Conservation (phyloP, 179 eudicot species). For the Beta lomatogona region DNA sequence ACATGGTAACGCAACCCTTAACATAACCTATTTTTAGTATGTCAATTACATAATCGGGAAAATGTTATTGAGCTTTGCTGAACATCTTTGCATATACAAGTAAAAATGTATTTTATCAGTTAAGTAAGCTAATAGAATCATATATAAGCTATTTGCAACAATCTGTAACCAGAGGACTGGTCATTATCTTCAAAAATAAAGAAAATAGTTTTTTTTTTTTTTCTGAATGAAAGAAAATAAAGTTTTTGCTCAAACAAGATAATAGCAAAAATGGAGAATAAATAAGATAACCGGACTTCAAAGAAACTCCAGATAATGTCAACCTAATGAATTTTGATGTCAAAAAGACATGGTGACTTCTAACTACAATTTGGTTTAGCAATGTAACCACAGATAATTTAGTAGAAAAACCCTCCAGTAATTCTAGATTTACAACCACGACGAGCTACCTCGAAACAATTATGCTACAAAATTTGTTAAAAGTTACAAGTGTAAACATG, state of each 20-base stretch:
- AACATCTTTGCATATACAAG: no score
- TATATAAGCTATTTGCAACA: neutral
- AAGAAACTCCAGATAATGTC: neutral
- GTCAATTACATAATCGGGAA: no score
- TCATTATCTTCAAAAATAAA: neutral
- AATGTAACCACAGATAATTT: slow-evolving; percentile 15
- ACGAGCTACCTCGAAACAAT: slow-evolving; percentile 16
- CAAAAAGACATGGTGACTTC: slow-evolving; percentile 7
- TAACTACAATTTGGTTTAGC: slow-evolving; percentile 14
- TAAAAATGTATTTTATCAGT: no score
- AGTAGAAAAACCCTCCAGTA: slow-evolving; percentile 16
- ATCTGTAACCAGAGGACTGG: neutral
- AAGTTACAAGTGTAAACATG: slow-evolving; percentile 31
- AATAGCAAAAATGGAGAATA: neutral
- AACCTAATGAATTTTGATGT: slow-evolving; percentile 9
- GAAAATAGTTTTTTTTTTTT: no score
- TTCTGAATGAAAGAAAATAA: no score
- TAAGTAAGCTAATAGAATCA: no score
- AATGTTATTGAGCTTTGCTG: no score
- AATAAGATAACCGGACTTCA: neutral
- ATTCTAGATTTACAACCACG: slow-evolving; percentile 34
- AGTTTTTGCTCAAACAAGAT: neutral
- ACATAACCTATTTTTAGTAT: no score
- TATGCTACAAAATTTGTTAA: slow-evolving; percentile 41
- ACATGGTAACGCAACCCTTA: no score